These are phyloP conservation scores for Pythium apleroticum DNA, from an alignment of 352 stramenopile genomes.

Conservation along the genomic window DNA sequence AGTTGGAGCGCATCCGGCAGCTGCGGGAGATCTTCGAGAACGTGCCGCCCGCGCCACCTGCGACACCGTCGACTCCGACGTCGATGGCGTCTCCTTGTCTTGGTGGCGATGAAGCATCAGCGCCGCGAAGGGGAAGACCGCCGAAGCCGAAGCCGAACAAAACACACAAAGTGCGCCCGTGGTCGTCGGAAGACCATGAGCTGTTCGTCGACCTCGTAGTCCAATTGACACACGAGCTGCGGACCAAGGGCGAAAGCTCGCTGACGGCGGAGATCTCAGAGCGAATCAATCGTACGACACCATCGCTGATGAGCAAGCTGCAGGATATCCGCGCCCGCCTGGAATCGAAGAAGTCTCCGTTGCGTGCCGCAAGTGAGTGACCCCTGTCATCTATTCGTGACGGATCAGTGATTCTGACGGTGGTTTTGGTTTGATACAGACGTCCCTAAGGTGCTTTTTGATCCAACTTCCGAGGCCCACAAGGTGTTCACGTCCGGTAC, in stretches of 20 bases:
- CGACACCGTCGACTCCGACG: conserved; percentile 16
- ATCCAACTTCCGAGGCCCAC: conserved; percentile 51
- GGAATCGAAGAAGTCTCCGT: conserved; percentile 35
- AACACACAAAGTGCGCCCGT: conserved; percentile 44
- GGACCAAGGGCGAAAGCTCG: conserved; percentile 43
- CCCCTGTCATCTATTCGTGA: neutral
- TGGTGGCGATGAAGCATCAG: neutral
- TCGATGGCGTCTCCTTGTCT: neutral
- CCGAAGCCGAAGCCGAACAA: conserved; percentile 17
- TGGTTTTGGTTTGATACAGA: conserved; percentile 31
- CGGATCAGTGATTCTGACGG: neutral
- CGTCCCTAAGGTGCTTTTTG: conserved; percentile 54
- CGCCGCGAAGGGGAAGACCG: neutral
- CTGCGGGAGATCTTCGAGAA: conserved; percentile 52
- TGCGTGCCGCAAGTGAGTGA: conserved; percentile 49
- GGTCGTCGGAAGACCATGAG: conserved; percentile 55
- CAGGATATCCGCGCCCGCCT: conserved; percentile 53
- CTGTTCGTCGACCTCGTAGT: conserved; percentile 58
- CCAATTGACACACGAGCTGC: conserved; percentile 59
- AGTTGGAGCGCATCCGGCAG: conserved; percentile 31
- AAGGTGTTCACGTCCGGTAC: conserved; percentile 71
- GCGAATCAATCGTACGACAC: conserved; percentile 45
- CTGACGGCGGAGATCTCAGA: conserved; percentile 19
- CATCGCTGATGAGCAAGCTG: conserved; percentile 62
- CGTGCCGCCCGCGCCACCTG: conserved; percentile 35